phyloP scores from a whole-genome alignment of 1,284 basidiomycete species.

The Melampsora americana region DNA sequence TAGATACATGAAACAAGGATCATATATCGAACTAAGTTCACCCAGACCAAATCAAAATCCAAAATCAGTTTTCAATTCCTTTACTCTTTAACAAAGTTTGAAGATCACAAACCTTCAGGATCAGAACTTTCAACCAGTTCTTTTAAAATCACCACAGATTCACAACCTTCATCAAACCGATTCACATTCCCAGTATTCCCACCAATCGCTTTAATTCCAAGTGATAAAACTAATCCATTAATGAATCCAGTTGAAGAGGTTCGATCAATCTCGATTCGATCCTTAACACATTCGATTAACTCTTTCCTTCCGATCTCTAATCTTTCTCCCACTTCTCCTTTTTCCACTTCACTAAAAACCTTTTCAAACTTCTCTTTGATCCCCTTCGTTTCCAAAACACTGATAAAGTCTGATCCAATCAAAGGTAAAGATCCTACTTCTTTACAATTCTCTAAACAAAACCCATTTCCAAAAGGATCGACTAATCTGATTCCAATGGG shows the following conservation, averaged over 20 bases:
- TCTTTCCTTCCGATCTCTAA: background rate
- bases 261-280: constrained; percentile 56
- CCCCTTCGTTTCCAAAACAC: constrained; percentile 70
- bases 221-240: constrained; percentile 90
- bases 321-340: constrained; percentile 45
- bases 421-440: constrained; percentile 87
- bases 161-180: constrained; percentile 63
- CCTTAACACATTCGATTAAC: constrained; percentile 9
- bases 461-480: constrained; percentile 65
- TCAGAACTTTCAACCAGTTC: constrained; percentile 79
- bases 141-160: constrained; percentile 72
- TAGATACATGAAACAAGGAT: constrained; percentile 83
- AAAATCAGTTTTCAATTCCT: constrained; percentile 7
- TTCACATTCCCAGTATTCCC: constrained; percentile 75
- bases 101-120: constrained; percentile 72
- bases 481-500: constrained; percentile 74
- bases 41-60: background rate
- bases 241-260: constrained; percentile 81
- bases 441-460: constrained; percentile 63
- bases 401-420: constrained; percentile 83
- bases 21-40: constrained; percentile 67
- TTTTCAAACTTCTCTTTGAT: constrained; percentile 75
- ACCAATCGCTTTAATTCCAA: constrained; percentile 82
- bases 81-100: no score
- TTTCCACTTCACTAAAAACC: constrained; percentile 68